A percentile compares a stretch with the other conserved stretches of the same genome.
These are phyloP conservation scores for Penicillium canariense DNA, from an alignment of 495 filamentous ascomycete genomes.

Conservation along the genomic window DNA sequence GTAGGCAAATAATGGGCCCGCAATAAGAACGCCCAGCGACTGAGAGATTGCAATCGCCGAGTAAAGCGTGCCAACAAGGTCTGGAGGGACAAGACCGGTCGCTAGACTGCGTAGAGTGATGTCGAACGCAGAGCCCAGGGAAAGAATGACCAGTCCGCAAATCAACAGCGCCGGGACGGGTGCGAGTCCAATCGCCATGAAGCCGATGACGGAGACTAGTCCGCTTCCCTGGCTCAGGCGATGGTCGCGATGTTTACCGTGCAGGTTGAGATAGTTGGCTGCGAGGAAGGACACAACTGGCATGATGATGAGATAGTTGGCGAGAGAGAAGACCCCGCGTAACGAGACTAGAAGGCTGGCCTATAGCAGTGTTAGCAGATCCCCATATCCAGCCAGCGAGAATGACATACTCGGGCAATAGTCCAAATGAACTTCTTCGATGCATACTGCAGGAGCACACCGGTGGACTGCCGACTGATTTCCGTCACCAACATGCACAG, in stretches of 20 bases:
- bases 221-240: constrained; percentile 32
- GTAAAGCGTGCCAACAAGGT: constrained; percentile 35
- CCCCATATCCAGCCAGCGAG: not conserved
- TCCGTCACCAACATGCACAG: constrained; percentile 30
- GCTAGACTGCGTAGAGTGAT: constrained; percentile 34
- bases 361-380: constrained; percentile 19
- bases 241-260: constrained; percentile 31
- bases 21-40: constrained; percentile 29
- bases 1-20: constrained; percentile 36
- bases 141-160: constrained; percentile 31
- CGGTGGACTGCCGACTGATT: constrained; percentile 29
- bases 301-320: constrained; percentile 34
- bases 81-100: constrained; percentile 34
- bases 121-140: constrained; percentile 32
- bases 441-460: constrained; percentile 39
- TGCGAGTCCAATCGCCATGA: constrained; percentile 29
- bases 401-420: constrained; percentile 31
- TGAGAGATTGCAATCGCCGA: constrained; percentile 34
- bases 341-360: constrained; percentile 42
- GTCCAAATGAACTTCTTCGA: constrained; percentile 44
- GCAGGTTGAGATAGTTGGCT: constrained; percentile 25
- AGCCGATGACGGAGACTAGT: constrained; percentile 29
- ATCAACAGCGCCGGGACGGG: constrained; percentile 33
- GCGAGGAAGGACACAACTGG: constrained; percentile 25
- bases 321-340: constrained; percentile 34